Evolutionary conservation across 179 eudicot species (phyloP).

Genomic region (Amaranthus tricolor): DNA sequence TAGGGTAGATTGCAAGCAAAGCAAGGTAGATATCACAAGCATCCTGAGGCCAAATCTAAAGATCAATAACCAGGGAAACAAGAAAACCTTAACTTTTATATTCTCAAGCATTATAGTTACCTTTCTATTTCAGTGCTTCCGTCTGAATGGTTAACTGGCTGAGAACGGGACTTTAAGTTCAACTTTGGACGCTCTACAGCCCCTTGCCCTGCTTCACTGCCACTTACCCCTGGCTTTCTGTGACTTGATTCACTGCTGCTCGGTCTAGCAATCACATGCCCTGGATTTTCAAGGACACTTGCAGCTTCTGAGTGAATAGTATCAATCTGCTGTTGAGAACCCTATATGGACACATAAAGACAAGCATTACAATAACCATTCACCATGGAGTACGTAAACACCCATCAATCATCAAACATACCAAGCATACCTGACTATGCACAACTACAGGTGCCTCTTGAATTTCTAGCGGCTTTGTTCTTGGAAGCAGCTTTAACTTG

Average conservation of each 20-base stretch:
- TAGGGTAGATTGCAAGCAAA: background rate
- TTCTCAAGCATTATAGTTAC: conserved; percentile 23
- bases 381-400: background rate
- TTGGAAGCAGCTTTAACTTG: conserved; percentile 76
- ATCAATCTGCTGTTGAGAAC: conserved; percentile 36
- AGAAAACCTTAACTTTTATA: background rate
- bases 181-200: conserved; percentile 67
- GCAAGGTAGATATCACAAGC: background rate
- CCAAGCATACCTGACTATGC: conserved; percentile 46
- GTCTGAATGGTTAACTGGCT: conserved; percentile 54
- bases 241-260: conserved; percentile 33
- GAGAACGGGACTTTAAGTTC: conserved; percentile 77
- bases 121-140: conserved; percentile 50
- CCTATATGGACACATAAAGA: conserved; percentile 29
- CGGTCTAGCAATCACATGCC: conserved; percentile 33
- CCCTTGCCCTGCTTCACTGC: conserved; percentile 35
- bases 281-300: conserved; percentile 31
- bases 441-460: conserved; percentile 42
- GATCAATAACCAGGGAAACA: background rate
- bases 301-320: conserved; percentile 30
- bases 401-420: background rate
- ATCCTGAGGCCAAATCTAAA: background rate
- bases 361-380: background rate
- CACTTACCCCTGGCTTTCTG: conserved; percentile 33
- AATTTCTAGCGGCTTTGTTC: conserved; percentile 64